Percentiles rank a stretch among this genome's conserved stretches.
These are phyloP conservation scores for Erodium moschatum DNA, from an alignment of 441 rosid genomes.

Conservation along the genomic window DNA sequence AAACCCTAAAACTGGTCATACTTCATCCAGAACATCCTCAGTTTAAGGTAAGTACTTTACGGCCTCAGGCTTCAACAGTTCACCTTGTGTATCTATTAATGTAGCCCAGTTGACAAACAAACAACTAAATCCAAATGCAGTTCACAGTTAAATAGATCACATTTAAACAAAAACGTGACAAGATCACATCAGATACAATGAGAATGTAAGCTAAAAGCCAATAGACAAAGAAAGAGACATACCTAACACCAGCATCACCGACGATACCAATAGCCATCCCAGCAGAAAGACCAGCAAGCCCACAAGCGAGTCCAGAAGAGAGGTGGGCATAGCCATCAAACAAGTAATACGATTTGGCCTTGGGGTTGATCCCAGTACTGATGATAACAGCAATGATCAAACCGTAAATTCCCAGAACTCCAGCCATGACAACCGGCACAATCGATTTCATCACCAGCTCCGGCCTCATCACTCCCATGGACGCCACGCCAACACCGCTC, in stretches of 20 bases:
- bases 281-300: slow-evolving; percentile 59
- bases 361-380: slow-evolving; percentile 47
- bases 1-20: too few species aligned
- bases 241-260: slow-evolving; percentile 34
- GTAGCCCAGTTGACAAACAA: too few species aligned
- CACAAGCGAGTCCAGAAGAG: slow-evolving; percentile 62
- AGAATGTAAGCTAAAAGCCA: too few species aligned
- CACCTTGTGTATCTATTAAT: too few species aligned
- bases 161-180: neutral
- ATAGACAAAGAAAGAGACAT: slow-evolving; percentile 1
- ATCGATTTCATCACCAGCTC: slow-evolving; percentile 64
- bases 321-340: slow-evolving; percentile 64
- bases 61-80: too few species aligned
- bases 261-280: slow-evolving; percentile 40
- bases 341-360: slow-evolving; percentile 30
- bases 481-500: slow-evolving; percentile 50
- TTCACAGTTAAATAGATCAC: too few species aligned
- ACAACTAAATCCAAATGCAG: too few species aligned
- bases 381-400: slow-evolving; percentile 58
- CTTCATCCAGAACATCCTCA: too few species aligned
- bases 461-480: slow-evolving; percentile 63
- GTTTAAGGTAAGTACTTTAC: too few species aligned
- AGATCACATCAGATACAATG: neutral
- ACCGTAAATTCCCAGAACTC: slow-evolving; percentile 59
- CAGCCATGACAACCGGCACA: slow-evolving; percentile 48